Percentiles rank a stretch among this genome's conserved stretches.
These are phyloP conservation scores for Aspergillus ruber DNA, from an alignment of 2,329 filamentous ascomycete species.

Conservation along the genomic window DNA sequence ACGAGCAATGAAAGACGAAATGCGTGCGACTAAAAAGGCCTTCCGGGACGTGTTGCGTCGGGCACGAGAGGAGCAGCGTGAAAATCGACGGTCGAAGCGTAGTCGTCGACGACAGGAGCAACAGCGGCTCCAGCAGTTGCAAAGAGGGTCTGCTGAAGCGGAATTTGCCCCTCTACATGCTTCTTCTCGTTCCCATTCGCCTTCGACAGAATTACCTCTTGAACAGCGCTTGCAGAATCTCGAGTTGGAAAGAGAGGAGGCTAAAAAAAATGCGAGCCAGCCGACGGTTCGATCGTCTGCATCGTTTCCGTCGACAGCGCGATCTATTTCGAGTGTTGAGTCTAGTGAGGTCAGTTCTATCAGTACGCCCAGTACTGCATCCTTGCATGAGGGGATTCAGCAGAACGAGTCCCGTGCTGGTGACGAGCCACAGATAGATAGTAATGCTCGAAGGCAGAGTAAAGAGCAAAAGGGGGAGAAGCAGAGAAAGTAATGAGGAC, in stretches of 20 bases:
- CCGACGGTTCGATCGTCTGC: constrained; percentile 7
- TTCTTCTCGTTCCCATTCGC: too few species aligned
- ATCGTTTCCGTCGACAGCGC: constrained; percentile 5
- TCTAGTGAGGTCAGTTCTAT: constrained; percentile 15
- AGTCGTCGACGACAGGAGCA: constrained; percentile 17
- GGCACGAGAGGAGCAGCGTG: constrained; percentile 31
- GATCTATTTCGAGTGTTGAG: constrained; percentile 9
- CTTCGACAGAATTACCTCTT: constrained; percentile 8
- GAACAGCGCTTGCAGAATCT: constrained; percentile 17
- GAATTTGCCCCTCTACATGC: background rate
- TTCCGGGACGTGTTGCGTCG: constrained; percentile 30
- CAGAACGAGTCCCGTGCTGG: background rate
- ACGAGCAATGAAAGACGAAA: constrained; percentile 30
- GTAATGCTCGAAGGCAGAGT: constrained; percentile 2
- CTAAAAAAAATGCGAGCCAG: constrained; percentile 6
- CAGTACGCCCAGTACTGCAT: constrained; percentile 13
- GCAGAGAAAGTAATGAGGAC: too few species aligned
- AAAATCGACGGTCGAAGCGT: constrained; percentile 18
- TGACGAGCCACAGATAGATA: too few species aligned
- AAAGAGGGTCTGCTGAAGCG: background rate
- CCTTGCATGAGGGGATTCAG: constrained; percentile 8
- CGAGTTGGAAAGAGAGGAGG: constrained; percentile 6
- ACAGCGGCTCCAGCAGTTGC: constrained; percentile 6
- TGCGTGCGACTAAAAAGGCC: constrained; percentile 30
- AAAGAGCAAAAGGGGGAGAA: constrained; percentile 1